Conservation (phyloP, 179 eudicot genomes). For the Amaranthus tricolor region DNA sequence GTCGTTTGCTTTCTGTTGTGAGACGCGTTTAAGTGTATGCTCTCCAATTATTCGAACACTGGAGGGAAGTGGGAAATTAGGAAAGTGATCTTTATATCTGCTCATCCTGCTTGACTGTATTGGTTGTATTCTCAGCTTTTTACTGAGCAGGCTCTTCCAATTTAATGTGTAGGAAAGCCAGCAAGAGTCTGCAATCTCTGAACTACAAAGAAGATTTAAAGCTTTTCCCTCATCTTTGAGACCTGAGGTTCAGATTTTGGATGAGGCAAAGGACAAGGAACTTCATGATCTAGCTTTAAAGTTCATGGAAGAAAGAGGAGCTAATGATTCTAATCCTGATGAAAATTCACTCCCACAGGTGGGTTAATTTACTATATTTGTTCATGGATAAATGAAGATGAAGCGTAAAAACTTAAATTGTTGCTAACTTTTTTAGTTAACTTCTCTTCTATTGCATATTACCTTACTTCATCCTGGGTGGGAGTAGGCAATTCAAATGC, state of each 20-base stretch:
- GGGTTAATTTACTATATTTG: conserved; percentile 28
- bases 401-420: not conserved
- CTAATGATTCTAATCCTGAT: conserved; percentile 32
- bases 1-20: not conserved
- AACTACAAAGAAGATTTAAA: conserved; percentile 53
- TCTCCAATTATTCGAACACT: not conserved
- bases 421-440: not conserved
- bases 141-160: conserved; percentile 10
- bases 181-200: conserved; percentile 59
- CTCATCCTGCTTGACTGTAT: not conserved
- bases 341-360: conserved; percentile 41
- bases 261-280: conserved; percentile 72
- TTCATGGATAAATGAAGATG: not conserved
- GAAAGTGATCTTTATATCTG: not conserved
- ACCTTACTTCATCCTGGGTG: not conserved
- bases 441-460: not conserved
- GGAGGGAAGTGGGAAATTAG: not conserved
- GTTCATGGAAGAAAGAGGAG: conserved; percentile 33
- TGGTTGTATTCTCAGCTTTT: not conserved
- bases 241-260: conserved; percentile 41
- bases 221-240: conserved; percentile 45
- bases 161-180: conserved; percentile 49
- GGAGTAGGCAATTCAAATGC: conserved; percentile 39
- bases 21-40: not conserved
- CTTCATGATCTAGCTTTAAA: conserved; percentile 56